These are phyloP conservation scores for Lentinula novae-zelandiae DNA, from an alignment of 1,284 basidiomycete species.

Conservation along the genomic window DNA sequence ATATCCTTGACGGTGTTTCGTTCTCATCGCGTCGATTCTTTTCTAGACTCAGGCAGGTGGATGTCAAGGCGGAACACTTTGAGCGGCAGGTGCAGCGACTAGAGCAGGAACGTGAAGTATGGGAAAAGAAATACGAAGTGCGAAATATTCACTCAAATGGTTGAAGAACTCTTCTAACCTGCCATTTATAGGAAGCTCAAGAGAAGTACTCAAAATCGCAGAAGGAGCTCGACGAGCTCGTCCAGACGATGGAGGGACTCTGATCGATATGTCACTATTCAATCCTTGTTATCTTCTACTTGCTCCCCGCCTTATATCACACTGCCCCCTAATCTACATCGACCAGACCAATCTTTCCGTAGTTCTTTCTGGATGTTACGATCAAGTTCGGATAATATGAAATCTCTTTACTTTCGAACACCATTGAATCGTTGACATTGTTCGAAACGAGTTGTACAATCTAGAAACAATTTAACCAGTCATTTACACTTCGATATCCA, in stretches of 20 bases:
- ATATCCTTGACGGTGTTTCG: slow-evolving; percentile 5
- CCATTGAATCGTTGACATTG: background rate
- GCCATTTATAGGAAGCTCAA: slow-evolving; percentile 56
- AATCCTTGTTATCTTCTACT: slow-evolving; percentile 14
- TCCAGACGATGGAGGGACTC: slow-evolving; percentile 77
- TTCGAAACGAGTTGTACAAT: background rate
- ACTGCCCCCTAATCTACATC: background rate
- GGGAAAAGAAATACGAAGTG: slow-evolving; percentile 96
- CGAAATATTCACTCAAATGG: slow-evolving; percentile 21
- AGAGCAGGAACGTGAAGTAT: slow-evolving; percentile 89
- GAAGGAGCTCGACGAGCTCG: slow-evolving; percentile 86
- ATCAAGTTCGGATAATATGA: slow-evolving; percentile 10
- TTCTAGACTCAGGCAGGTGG: slow-evolving; percentile 88
- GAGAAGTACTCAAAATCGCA: slow-evolving; percentile 78
- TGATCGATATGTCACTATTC: slow-evolving; percentile 33
- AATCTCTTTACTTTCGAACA: background rate
- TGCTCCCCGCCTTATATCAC: slow-evolving; percentile 11
- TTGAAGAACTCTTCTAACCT: background rate
- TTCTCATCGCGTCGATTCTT: slow-evolving; percentile 15
- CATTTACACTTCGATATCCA: background rate
- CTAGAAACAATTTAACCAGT: background rate
- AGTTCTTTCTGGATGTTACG: slow-evolving; percentile 9
- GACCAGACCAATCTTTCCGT: background rate
- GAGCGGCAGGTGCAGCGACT: slow-evolving; percentile 87
- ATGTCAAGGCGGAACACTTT: slow-evolving; percentile 99